Percentiles rank a stretch among this genome's conserved stretches.
Evolutionary conservation across 306 rosid genomes (phyloP).

Genomic region (Rosa multiflora): DNA sequence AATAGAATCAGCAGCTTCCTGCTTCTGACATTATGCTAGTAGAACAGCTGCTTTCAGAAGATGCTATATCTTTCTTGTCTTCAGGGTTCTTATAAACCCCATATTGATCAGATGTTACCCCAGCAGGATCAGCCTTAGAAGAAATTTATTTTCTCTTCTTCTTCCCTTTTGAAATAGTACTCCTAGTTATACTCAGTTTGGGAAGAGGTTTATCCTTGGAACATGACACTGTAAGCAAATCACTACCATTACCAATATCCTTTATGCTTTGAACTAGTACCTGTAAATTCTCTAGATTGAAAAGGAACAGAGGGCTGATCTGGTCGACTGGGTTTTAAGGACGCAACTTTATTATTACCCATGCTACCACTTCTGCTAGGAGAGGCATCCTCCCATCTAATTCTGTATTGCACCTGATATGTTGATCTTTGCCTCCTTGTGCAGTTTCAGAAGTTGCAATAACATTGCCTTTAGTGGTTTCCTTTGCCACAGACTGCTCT

Average conservation of each 20-base stretch:
- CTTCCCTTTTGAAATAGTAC: constrained; percentile 36
- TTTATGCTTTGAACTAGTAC: constrained; percentile 33
- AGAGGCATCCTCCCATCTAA: constrained; percentile 25
- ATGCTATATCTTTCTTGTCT: constrained; percentile 64
- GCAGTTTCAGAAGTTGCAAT: constrained; percentile 27
- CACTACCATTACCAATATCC: constrained; percentile 25
- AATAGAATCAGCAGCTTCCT: constrained; percentile 37
- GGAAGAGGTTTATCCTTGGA: constrained; percentile 48
- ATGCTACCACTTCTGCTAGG: constrained; percentile 36
- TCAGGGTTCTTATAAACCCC: constrained; percentile 90
- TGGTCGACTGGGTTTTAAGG: constrained; percentile 26
- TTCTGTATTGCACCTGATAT: constrained; percentile 35
- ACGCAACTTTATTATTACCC: constrained; percentile 31
- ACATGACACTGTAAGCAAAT: constrained; percentile 35
- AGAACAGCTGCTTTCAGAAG: constrained; percentile 41
- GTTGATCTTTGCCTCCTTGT: constrained; percentile 34
- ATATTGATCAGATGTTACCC: constrained; percentile 83
- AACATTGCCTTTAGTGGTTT: constrained; percentile 24
- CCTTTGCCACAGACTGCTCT: constrained; percentile 26
- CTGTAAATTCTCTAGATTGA: constrained; percentile 30
- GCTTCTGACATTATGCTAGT: constrained; percentile 33
- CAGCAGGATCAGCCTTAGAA: constrained; percentile 91
- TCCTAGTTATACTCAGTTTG: constrained; percentile 53
- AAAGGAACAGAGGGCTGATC: constrained; percentile 33
- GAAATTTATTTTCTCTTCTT: constrained; percentile 61